A percentile compares a stretch with the other conserved stretches of the same genome.
Conservation (phyloP, 1,284 basidiomycete genomes). For the Grifola frondosa region DNA sequence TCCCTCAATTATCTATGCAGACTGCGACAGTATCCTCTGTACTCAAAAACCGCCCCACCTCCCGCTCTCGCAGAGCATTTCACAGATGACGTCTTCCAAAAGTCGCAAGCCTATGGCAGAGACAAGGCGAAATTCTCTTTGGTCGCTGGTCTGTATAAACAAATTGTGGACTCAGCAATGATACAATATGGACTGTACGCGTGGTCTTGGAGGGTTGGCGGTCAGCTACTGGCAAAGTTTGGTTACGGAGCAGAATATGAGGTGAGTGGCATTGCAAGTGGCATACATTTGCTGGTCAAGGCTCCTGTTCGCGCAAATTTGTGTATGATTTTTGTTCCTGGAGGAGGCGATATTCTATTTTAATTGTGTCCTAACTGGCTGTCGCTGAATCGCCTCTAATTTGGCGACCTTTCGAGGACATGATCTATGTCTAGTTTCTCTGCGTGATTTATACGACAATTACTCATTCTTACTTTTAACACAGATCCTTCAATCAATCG, state of each 20-base stretch:
- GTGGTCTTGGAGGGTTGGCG: conserved; percentile 72
- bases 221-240: conserved; percentile 46
- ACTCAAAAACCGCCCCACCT: conserved; percentile 79
- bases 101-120: conserved; percentile 88
- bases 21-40: conserved; percentile 82
- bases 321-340: no score
- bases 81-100: conserved; percentile 72
- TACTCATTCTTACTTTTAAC: background rate
- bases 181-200: conserved; percentile 80
- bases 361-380: no score
- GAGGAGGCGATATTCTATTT: no score
- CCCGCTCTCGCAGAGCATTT: conserved; percentile 74
- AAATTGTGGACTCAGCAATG: conserved; percentile 68
- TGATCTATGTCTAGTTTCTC: no score
- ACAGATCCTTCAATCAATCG: conserved; percentile 83
- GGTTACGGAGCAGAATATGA: conserved; percentile 70
- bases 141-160: conserved; percentile 72
- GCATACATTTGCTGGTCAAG: no score
- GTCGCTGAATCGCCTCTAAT: no score
- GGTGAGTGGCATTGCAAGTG: no score
- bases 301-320: no score
- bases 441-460: no score
- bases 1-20: conserved; percentile 44
- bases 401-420: no score
- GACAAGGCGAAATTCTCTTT: conserved; percentile 91